These are phyloP conservation scores for Tricholoma bakamatsutake DNA, from an alignment of 768 basidiomycete genomes.

Conservation along the genomic window DNA sequence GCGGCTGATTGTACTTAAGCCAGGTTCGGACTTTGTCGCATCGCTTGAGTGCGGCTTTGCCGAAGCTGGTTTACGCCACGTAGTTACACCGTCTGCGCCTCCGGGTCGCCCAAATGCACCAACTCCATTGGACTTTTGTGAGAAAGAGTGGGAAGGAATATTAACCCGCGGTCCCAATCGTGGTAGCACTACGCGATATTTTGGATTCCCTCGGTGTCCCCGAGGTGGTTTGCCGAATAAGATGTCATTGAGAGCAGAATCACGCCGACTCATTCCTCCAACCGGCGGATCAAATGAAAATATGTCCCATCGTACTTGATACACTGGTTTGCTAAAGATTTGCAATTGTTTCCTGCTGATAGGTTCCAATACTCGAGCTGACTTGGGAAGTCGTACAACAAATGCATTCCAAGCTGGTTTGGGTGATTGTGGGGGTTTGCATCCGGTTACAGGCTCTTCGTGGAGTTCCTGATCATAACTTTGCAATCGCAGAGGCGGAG, in stretches of 20 bases:
- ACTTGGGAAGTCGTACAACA: slow-evolving; percentile 43
- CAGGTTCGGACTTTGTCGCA: slow-evolving; percentile 13
- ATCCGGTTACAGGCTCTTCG: slow-evolving; percentile 40
- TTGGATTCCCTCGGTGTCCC: slow-evolving; percentile 32
- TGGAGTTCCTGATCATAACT: slow-evolving; percentile 30
- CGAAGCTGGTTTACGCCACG: slow-evolving; percentile 38
- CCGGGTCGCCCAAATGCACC: slow-evolving; percentile 40
- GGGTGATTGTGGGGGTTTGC: slow-evolving; percentile 45
- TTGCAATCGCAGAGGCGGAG: slow-evolving; percentile 44
- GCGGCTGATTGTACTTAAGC: slow-evolving; percentile 53
- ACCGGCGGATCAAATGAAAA: slow-evolving; percentile 70
- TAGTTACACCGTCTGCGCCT: slow-evolving; percentile 32
- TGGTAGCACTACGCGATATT: slow-evolving; percentile 38
- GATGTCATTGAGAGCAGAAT: slow-evolving; percentile 59
- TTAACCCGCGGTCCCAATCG: slow-evolving; percentile 26
- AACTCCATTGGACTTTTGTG: slow-evolving; percentile 19
- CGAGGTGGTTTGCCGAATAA: slow-evolving; percentile 46
- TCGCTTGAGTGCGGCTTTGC: slow-evolving; percentile 16
- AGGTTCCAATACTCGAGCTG: slow-evolving; percentile 35
- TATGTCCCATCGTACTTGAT: slow-evolving; percentile 52
- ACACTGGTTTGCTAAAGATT: slow-evolving; percentile 31
- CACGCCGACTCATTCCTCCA: slow-evolving; percentile 54
- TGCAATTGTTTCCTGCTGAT: slow-evolving; percentile 44
- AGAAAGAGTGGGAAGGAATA: slow-evolving; percentile 19
- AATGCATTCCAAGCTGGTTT: slow-evolving; percentile 31